Base-by-base conservation (phyloP, 495 filamentous ascomycete genomes). In the Penicillium longicatenatum region DNA sequence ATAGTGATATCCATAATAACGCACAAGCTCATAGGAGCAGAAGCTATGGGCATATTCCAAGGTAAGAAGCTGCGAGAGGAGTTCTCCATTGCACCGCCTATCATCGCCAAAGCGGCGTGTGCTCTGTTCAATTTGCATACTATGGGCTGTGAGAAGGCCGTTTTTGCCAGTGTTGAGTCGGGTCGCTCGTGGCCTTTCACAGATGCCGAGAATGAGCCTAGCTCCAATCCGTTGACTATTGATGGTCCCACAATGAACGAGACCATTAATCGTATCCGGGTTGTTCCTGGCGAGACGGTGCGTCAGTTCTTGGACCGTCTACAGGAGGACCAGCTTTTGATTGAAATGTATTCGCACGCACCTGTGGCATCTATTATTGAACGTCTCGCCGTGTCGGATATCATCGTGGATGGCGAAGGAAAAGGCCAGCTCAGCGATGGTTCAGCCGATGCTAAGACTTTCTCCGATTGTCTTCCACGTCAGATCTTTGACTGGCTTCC, bases 41-140 rank as follows among this genome's bases (percentile, higher is more conserved):
- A 26, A 26, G 4, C 7, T 4, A 26, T 26, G 26, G 7, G 26
- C 26, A 26, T 26, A 26, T 26, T 26, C 4, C 7, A 26, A 6
- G 1, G n/a, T 46, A 10, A 58, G 52, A 14, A 54, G 20, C 19
- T 59, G 51, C 41, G 43, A 31, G 20, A 35, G 31, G 12, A 37
- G 12, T 59, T 49, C 21, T 12, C 47, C 9, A 49, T 54, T 24
- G n/a, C 57, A 24, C 24, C 51, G 7, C 57, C 57, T 4, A 54
- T 59, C 5, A 42, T 59, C 22, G 51, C 50, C 24, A 54, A 54
- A 35, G 50, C n/a, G 2, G 57, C 57, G 6, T 59, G 57, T 29
- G 51, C 46, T 6, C 26, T 59, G 14, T 37, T 59, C 26, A 59
- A 59, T 20, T 22, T 48, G 14, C 57, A 54, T 41, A 42, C 30